Conservation (phyloP, 1,139 yeast species). For the Entelexis paramagnoliae region DNA sequence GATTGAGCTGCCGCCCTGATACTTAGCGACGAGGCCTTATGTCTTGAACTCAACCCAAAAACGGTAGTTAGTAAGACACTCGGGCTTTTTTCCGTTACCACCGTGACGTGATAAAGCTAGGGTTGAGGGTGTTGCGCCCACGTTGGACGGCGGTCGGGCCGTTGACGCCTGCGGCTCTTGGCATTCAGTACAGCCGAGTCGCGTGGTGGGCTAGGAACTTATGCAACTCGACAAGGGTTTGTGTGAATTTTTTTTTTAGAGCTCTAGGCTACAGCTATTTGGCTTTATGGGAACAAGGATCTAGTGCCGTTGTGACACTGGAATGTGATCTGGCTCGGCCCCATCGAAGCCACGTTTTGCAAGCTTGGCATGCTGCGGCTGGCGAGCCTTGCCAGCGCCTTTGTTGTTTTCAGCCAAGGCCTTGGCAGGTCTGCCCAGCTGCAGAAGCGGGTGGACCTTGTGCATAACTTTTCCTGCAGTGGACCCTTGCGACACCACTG, state of each 20-base stretch:
- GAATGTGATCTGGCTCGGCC: too few species aligned
- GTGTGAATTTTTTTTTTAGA: neutral
- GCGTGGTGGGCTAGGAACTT: neutral
- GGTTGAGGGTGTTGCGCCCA: slow-evolving; percentile 3
- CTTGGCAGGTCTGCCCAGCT: neutral
- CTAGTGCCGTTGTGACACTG: too few species aligned
- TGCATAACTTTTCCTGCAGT: neutral
- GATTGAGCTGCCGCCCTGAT: slow-evolving; percentile 5
- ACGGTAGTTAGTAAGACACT: slow-evolving; percentile 2
- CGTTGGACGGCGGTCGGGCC: neutral
- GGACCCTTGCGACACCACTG: neutral
- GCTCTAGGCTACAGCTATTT: neutral
- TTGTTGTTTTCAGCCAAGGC: neutral
- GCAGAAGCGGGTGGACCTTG: neutral
- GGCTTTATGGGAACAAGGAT: too few species aligned
- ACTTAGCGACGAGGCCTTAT: neutral
- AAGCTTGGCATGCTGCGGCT: neutral
- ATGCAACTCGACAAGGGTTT: neutral
- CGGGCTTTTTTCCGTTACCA: slow-evolving; percentile 5
- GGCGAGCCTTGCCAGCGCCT: neutral
- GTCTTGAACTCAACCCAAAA: slow-evolving; percentile 6
- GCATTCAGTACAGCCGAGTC: neutral
- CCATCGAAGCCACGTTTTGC: neutral
- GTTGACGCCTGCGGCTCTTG: neutral
- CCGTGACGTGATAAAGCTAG: slow-evolving; percentile 3